Conservation (phyloP, 23 red algal genomes). For the Gracilaria gracilis region DNA sequence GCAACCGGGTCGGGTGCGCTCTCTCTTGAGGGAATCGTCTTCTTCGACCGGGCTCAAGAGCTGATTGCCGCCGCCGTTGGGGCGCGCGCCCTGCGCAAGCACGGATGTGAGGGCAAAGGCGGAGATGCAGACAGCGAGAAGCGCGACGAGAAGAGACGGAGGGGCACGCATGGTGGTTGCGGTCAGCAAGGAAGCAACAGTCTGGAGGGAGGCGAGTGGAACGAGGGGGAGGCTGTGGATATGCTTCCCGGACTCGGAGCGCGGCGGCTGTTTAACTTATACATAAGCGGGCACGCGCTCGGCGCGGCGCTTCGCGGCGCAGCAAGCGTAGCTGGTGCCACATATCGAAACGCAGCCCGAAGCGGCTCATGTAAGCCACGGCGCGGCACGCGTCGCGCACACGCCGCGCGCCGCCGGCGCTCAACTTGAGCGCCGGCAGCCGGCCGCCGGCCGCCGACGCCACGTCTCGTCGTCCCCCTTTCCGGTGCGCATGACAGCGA, state of each 20-base stretch:
- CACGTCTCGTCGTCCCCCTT: too few relatives aligned
- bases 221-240: too few relatives aligned
- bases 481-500: too few relatives aligned
- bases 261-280: too few relatives aligned
- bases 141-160: background rate
- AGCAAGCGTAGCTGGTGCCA: constrained; percentile 6
- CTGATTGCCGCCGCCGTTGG: background rate
- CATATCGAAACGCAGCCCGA: background rate
- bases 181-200: background rate
- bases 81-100: background rate
- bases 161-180: background rate
- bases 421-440: too few relatives aligned
- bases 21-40: background rate
- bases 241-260: too few relatives aligned
- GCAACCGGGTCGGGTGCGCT: background rate
- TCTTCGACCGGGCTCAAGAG: background rate
- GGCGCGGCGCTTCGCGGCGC: background rate
- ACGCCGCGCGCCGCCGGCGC: too few relatives aligned
- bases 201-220: background rate
- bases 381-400: background rate
- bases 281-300: background rate
- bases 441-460: background rate
- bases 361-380: background rate
- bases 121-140: background rate
- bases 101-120: background rate